Percentiles rank a stretch among this genome's conserved stretches.
Evolutionary conservation across 1,284 basidiomycete species (phyloP).

Genomic region (Irpex sp.): DNA sequence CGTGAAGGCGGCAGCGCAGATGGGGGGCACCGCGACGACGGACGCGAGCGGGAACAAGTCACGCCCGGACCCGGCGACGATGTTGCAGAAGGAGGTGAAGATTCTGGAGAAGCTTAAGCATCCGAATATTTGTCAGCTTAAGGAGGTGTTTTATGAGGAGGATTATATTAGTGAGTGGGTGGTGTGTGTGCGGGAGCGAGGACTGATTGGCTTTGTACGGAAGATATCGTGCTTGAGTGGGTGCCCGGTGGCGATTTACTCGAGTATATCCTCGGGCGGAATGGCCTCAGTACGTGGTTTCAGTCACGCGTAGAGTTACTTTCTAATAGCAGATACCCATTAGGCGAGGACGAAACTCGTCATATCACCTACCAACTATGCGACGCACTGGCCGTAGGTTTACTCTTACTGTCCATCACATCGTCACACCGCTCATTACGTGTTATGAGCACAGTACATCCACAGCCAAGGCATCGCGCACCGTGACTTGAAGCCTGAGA

Average conservation of each 20-base stretch:
- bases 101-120: constrained; percentile 78
- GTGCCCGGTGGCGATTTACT: constrained; percentile 83
- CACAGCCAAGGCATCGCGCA: constrained; percentile 77
- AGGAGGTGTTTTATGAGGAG: constrained; percentile 70
- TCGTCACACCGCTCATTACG: constrained; percentile 1
- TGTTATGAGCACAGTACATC: constrained; percentile 51
- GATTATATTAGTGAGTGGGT: constrained; percentile 59
- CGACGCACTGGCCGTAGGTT: constrained; percentile 62
- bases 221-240: constrained; percentile 77
- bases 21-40: too few relatives aligned
- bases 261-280: constrained; percentile 63
- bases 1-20: constrained; percentile 19
- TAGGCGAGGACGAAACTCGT: constrained; percentile 55
- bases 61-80: constrained; percentile 3
- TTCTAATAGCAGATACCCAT: not conserved
- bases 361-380: constrained; percentile 76
- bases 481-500: constrained; percentile 93
- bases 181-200: not conserved
- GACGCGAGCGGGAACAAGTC: constrained; percentile 19
- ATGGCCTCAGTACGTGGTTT: constrained; percentile 54
- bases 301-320: not conserved
- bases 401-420: not conserved
- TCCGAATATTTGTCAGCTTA: constrained; percentile 77
- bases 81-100: constrained; percentile 52
- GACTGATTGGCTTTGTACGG: not conserved